Evolutionary conservation across 2,329 filamentous ascomycete genomes (phyloP).

Genomic region (Fusarium sp.): DNA sequence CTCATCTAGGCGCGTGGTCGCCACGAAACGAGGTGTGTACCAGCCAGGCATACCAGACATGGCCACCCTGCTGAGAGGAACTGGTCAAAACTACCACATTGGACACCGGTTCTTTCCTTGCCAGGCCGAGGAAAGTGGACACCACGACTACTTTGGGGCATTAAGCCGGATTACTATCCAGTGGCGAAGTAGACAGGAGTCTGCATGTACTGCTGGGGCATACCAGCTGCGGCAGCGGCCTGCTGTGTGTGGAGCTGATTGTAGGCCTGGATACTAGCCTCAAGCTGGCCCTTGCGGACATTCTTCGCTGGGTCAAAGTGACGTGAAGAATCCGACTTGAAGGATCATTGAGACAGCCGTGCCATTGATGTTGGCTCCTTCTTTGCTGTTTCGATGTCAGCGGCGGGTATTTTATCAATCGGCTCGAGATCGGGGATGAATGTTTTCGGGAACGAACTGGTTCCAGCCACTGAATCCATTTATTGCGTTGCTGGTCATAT

Average conservation of each 20-base stretch:
- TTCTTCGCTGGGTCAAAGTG: slow-evolving; percentile 99
- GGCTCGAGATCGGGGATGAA: no score
- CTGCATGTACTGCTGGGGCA: slow-evolving; percentile 90
- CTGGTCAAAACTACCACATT: slow-evolving; percentile 85
- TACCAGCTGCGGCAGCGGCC: slow-evolving; percentile 88
- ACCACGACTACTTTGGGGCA: slow-evolving; percentile 73
- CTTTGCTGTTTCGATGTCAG: no score
- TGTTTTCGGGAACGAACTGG: no score
- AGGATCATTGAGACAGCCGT: no score
- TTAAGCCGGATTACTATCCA: slow-evolving; percentile 79
- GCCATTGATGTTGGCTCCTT: no score
- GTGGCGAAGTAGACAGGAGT: slow-evolving; percentile 92
- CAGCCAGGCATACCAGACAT: slow-evolving; percentile 86
- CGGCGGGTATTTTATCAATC: no score
- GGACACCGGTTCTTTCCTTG: slow-evolving; percentile 77
- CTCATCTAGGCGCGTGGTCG: no score
- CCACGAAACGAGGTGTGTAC: slow-evolving; percentile 84
- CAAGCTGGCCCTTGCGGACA: slow-evolving; percentile 98
- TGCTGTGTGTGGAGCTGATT: slow-evolving; percentile 99
- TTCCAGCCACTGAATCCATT: no score
- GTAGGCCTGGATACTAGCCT: slow-evolving; percentile 98
- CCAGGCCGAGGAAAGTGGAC: slow-evolving; percentile 75
- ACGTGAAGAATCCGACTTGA: slow-evolving; percentile 86
- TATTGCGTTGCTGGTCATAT: no score
- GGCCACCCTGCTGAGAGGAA: slow-evolving; percentile 90